A percentile compares a stretch with the other conserved stretches of the same genome.
These are phyloP conservation scores for Ogataea glucozyma DNA, from an alignment of 805 yeast genomes.

Conservation along the genomic window DNA sequence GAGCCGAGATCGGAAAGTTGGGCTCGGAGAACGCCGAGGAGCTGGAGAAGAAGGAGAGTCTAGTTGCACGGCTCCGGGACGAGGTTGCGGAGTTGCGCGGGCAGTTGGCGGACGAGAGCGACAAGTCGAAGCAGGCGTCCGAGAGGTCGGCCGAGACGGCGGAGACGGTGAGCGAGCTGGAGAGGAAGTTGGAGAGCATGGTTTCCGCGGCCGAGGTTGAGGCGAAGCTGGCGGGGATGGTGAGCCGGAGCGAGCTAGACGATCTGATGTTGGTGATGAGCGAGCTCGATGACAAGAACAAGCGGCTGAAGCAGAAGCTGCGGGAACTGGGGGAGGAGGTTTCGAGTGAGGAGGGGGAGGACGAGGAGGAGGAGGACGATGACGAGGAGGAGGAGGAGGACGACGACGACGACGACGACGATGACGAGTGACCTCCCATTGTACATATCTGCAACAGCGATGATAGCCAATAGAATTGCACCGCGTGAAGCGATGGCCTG, in stretches of 20 bases:
- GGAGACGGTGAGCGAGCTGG: too few relatives aligned
- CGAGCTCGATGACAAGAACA: constrained; percentile 71
- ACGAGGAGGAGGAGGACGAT: constrained; percentile 63
- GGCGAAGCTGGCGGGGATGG: constrained; percentile 29
- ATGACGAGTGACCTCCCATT: constrained; percentile 1
- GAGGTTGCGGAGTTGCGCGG: constrained; percentile 37
- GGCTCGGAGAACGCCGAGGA: constrained; percentile 3
- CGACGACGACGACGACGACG: constrained; percentile 10
- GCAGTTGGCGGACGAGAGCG: background rate
- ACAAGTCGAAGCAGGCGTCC: background rate
- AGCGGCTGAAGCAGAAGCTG: constrained; percentile 54
- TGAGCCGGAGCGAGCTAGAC: constrained; percentile 59
- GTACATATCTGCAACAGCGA: background rate
- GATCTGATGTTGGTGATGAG: constrained; percentile 75
- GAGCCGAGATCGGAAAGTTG: too few relatives aligned
- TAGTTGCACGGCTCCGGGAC: constrained; percentile 31
- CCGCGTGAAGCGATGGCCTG: too few relatives aligned
- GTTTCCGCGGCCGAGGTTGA: too few relatives aligned
- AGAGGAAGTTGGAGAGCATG: too few relatives aligned
- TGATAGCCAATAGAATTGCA: too few relatives aligned
- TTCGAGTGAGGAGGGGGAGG: constrained; percentile 72
- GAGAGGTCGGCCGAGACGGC: background rate
- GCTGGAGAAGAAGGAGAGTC: background rate
- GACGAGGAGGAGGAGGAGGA: constrained; percentile 40
- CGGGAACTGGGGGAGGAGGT: constrained; percentile 56